Evolutionary conservation across 2,329 filamentous ascomycete genomes (phyloP).

Genomic region (Neophaeococcomyces aloes): DNA sequence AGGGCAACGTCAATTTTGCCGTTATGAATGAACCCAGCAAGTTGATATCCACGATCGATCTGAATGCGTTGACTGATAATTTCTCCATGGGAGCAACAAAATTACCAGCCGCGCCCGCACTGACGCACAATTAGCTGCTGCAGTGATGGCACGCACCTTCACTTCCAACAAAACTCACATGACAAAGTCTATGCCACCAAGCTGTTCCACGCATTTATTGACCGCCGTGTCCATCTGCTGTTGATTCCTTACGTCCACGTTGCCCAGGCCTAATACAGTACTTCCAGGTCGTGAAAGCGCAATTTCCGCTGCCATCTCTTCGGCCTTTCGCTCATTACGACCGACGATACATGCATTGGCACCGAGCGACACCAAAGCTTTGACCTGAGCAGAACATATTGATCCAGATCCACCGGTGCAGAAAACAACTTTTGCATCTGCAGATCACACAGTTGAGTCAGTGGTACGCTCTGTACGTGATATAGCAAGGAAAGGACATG

Average conservation of each 20-base stretch:
- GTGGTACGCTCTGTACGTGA: too few relatives aligned
- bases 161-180: too few relatives aligned
- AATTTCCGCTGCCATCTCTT: constrained; percentile 66
- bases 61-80: constrained; percentile 12
- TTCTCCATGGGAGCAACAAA: constrained; percentile 6
- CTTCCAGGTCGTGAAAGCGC: constrained; percentile 64
- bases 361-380: constrained; percentile 77
- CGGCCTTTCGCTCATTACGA: constrained; percentile 52
- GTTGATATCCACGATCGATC: constrained; percentile 11
- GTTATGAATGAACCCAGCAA: constrained; percentile 11
- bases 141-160: too few relatives aligned
- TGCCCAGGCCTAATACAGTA: constrained; percentile 74
- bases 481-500: too few relatives aligned
- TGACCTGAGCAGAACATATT: constrained; percentile 87
- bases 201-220: constrained; percentile 64
- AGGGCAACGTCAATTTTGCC: constrained; percentile 10
- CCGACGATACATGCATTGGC: constrained; percentile 79
- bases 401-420: constrained; percentile 87
- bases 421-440: constrained; percentile 79
- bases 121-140: too few relatives aligned
- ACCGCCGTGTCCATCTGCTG: constrained; percentile 61
- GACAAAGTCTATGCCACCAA: constrained; percentile 80
- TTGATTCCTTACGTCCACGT: constrained; percentile 60
- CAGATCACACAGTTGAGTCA: too few relatives aligned
- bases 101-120: constrained; percentile 13